Evolutionary conservation across 805 yeast genomes (phyloP).

Genomic region (Komagataella phaffii): DNA sequence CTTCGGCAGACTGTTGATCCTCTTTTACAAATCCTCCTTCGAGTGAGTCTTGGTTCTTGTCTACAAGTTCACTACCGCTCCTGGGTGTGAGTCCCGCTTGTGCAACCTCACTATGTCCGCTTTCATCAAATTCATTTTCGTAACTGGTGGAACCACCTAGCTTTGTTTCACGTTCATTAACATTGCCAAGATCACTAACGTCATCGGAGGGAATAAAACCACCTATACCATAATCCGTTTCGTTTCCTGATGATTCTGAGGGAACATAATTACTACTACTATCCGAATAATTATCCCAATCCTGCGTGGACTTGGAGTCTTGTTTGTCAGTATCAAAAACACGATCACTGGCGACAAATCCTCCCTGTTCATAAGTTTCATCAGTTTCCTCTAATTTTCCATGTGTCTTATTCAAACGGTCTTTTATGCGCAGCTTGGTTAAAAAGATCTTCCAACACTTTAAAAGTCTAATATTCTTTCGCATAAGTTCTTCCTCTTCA

Average conservation of each 20-base stretch:
- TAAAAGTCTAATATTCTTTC: slow-evolving; percentile 28
- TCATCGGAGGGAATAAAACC: background rate
- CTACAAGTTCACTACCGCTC: slow-evolving; percentile 1
- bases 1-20: slow-evolving; percentile 3
- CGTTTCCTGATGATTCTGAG: background rate
- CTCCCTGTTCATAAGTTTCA: slow-evolving; percentile 6
- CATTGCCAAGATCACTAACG: background rate
- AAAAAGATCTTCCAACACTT: slow-evolving; percentile 40
- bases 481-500: slow-evolving; percentile 34
- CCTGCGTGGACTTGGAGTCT: slow-evolving; percentile 3
- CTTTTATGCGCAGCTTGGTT: slow-evolving; percentile 32
- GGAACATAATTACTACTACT: background rate
- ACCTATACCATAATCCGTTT: background rate
- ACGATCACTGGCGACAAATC: background rate
- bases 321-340: background rate
- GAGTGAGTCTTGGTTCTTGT: slow-evolving; percentile 1
- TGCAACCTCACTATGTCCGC: background rate
- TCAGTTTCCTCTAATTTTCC: slow-evolving; percentile 23
- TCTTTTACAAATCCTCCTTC: slow-evolving; percentile 1
- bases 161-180: background rate
- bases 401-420: slow-evolving; percentile 32
- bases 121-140: slow-evolving; percentile 2
- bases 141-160: background rate
- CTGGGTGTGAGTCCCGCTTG: background rate
- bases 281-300: background rate